A percentile compares a stretch with the other conserved stretches of the same genome.
These are phyloP conservation scores for Tulasnella sp. DNA, from an alignment of 768 basidiomycete species.

Conservation along the genomic window DNA sequence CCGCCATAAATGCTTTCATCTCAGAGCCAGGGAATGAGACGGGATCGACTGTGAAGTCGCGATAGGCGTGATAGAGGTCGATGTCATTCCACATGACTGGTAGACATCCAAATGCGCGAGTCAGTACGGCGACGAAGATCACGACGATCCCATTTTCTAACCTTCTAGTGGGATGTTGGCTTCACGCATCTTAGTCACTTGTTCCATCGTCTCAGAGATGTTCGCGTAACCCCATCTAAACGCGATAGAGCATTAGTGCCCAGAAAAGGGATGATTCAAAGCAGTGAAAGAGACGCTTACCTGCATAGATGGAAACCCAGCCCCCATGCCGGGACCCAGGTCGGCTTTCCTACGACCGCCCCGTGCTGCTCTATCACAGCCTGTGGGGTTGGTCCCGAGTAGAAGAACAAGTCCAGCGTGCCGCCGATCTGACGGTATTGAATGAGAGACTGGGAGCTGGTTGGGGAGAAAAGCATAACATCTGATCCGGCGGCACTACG, in stretches of 20 bases:
- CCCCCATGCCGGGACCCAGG: conserved; percentile 24
- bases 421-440: conserved; percentile 49
- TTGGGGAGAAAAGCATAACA: background rate
- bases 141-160: conserved; percentile 19
- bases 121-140: background rate
- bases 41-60: conserved; percentile 63
- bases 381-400: conserved; percentile 1
- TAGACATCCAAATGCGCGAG: background rate
- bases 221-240: conserved; percentile 44
- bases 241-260: conserved; percentile 17
- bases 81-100: conserved; percentile 73
- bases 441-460: conserved; percentile 57
- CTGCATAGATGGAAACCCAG: conserved; percentile 21
- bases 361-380: conserved; percentile 26
- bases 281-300: background rate
- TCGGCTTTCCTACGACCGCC: conserved; percentile 24
- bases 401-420: conserved; percentile 65
- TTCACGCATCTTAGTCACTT: conserved; percentile 49
- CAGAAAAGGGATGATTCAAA: background rate
- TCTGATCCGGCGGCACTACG: background rate
- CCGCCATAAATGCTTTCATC: conserved; percentile 42
- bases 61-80: conserved; percentile 55
- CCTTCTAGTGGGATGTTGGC: conserved; percentile 73
- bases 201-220: conserved; percentile 45
- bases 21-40: conserved; percentile 48